phyloP scores from a whole-genome alignment of 2,329 filamentous ascomycete genomes.

The Chrysosporium queenslandicum region DNA sequence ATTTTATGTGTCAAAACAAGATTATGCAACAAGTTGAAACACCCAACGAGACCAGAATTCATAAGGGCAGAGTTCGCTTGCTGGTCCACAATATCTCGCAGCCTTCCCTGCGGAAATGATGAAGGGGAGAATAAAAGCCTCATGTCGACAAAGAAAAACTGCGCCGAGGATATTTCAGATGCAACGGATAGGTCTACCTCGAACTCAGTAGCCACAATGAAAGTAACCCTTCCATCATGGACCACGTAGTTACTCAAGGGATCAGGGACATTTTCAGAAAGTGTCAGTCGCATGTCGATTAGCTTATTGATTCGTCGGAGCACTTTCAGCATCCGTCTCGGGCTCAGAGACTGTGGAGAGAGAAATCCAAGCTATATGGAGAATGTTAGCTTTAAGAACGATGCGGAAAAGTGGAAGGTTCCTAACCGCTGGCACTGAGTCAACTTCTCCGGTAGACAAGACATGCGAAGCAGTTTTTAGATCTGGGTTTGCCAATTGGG shows the following conservation, averaged over 20 bases:
- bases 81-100: conserved; percentile 58
- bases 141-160: conserved; percentile 92
- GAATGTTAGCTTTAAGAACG: not conserved
- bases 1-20: conserved; percentile 86
- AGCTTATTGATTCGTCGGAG: conserved; percentile 74
- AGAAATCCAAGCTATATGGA: conserved; percentile 59
- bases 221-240: conserved; percentile 78
- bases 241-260: conserved; percentile 70
- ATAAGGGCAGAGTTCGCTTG: conserved; percentile 62
- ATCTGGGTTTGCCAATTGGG: conserved; percentile 79
- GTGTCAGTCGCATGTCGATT: conserved; percentile 69
- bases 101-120: conserved; percentile 51
- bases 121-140: conserved; percentile 70
- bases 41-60: conserved; percentile 62
- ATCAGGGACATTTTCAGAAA: conserved; percentile 73
- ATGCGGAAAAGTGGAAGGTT: not conserved
- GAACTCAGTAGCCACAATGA: conserved; percentile 72
- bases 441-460: conserved; percentile 64
- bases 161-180: conserved; percentile 69
- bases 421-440: conserved; percentile 67
- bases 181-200: conserved; percentile 88
- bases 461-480: conserved; percentile 80
- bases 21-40: conserved; percentile 79
- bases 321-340: conserved; percentile 62
- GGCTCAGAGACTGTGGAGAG: conserved; percentile 58